Percentiles rank a stretch among this genome's conserved stretches.
These are phyloP conservation scores for Quercus aquifolioides DNA, from an alignment of 306 rosid species.

Conservation along the genomic window DNA sequence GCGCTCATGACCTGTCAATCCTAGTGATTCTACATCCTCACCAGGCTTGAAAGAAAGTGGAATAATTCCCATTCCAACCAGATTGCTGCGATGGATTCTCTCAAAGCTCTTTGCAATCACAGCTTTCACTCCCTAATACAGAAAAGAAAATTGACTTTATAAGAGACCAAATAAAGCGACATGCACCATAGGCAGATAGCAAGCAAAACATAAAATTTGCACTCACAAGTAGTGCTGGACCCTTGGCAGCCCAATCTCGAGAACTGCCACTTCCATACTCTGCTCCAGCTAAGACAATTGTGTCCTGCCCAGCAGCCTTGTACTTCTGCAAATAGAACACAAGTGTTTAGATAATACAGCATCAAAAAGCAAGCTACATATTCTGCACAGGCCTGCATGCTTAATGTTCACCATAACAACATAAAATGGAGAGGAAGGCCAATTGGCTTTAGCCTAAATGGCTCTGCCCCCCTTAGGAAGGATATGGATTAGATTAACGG, in stretches of 20 bases:
- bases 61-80: slow-evolving; percentile 11
- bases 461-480: too few relatives aligned
- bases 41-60: slow-evolving; percentile 24
- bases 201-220: background rate
- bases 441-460: too few relatives aligned
- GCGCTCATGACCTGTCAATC: slow-evolving; percentile 30
- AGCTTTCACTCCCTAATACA: slow-evolving; percentile 39
- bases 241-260: slow-evolving; percentile 49
- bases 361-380: background rate
- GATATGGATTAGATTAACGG: too few relatives aligned
- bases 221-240: slow-evolving; percentile 41
- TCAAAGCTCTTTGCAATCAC: slow-evolving; percentile 50
- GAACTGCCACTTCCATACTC: slow-evolving; percentile 49
- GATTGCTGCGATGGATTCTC: slow-evolving; percentile 32
- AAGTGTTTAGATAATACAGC: background rate
- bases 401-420: background rate
- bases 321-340: slow-evolving; percentile 25
- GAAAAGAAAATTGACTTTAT: background rate
- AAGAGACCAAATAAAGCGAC: background rate
- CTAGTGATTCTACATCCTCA: slow-evolving; percentile 45
- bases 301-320: slow-evolving; percentile 30
- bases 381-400: background rate
- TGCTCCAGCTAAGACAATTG: slow-evolving; percentile 41
- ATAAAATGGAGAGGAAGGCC: background rate
- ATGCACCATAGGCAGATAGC: background rate